Evolutionary conservation across 345 rosid genomes (phyloP).

Genomic region (Abelmoschus esculentus): DNA sequence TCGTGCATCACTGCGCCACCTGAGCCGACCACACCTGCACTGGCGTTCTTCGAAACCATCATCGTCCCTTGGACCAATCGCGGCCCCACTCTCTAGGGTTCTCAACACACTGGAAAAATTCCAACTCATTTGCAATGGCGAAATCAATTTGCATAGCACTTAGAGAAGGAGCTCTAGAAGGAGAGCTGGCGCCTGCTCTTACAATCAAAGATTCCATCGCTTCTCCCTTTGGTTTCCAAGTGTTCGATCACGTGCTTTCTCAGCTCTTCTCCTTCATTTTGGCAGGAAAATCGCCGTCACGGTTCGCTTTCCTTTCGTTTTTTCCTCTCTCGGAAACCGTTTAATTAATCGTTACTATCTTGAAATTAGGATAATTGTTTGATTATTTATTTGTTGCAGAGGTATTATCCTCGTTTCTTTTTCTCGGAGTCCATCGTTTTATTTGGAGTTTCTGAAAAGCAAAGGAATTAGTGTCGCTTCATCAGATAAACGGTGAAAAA

Average conservation of each 20-base stretch:
- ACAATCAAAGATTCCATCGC: slow-evolving; percentile 53
- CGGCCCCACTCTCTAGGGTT: background rate
- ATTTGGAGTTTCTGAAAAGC: slow-evolving; percentile 42
- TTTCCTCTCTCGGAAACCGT: background rate
- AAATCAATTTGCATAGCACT: slow-evolving; percentile 65
- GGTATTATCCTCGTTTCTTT: slow-evolving; percentile 53
- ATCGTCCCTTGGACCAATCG: too few relatives aligned
- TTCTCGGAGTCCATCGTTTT: slow-evolving; percentile 62
- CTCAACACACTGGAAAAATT: background rate
- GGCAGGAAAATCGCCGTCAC: slow-evolving; percentile 71
- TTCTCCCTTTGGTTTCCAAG: slow-evolving; percentile 64
- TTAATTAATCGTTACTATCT: background rate
- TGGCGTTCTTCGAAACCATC: too few relatives aligned
- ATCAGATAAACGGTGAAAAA: slow-evolving; percentile 48
- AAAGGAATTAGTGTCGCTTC: slow-evolving; percentile 40
- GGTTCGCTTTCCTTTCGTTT: slow-evolving; percentile 17
- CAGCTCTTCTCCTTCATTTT: slow-evolving; percentile 48
- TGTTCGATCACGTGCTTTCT: slow-evolving; percentile 52
- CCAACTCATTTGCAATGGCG: slow-evolving; percentile 37
- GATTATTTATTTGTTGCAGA: background rate
- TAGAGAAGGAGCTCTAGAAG: slow-evolving; percentile 76
- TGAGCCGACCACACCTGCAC: too few relatives aligned
- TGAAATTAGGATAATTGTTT: background rate
- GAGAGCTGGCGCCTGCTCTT: slow-evolving; percentile 75
- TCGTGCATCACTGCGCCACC: too few relatives aligned